Base-by-base conservation (phyloP, 2,329 filamentous ascomycete genomes). In the Dothideomycetes sp. region DNA sequence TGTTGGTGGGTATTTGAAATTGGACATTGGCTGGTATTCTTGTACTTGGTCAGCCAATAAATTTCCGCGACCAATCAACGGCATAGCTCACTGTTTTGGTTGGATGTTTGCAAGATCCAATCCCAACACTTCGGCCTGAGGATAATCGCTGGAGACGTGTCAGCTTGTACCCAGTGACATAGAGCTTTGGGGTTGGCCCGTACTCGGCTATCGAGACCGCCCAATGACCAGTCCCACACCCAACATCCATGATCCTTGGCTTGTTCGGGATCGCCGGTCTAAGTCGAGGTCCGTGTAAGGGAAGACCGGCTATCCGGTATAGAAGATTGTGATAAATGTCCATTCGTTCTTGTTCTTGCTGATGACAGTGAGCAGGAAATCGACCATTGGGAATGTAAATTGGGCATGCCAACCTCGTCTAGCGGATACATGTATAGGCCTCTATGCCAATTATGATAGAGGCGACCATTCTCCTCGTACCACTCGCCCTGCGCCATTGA, bases 171-270 rank as follows among this genome's bases (percentile, higher is more conserved):
- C 22, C 22, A 7, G 12, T 12, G 12, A 7, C 22, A 27, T 7
- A 7, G n/a, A 14, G 12, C 14, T n/a, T 27, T 17, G 17, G 9
- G 4, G 15, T 19, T 19, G 9, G 42, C 39, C 63, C 76, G 64
- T 66, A 85, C 73, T 83, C 79, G 46, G 83, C 82, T 63, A 94
- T 81, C 49, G 89, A 82, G 51, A 93, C 84, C 31, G 82, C 77
- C 89, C 89, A 96, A 45, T 94, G 89, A 30, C 86, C 87, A 1
- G 86, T 94, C 15, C 88, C 89, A 47, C 82, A 88, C 31, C 87
- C 89, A 39, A 94, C 53, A 50, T 78, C 76, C 40, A 79, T 63
- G 45, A 79, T 71, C 44, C 72, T 67, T 42, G 64, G 62, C 40
- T 61, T 60, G 4, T 35, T 36, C 15, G 37, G 29, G 17, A 36